Base-by-base conservation (phyloP, 169 alveolate species). In the Plasmodium cynomolgi region DNA sequence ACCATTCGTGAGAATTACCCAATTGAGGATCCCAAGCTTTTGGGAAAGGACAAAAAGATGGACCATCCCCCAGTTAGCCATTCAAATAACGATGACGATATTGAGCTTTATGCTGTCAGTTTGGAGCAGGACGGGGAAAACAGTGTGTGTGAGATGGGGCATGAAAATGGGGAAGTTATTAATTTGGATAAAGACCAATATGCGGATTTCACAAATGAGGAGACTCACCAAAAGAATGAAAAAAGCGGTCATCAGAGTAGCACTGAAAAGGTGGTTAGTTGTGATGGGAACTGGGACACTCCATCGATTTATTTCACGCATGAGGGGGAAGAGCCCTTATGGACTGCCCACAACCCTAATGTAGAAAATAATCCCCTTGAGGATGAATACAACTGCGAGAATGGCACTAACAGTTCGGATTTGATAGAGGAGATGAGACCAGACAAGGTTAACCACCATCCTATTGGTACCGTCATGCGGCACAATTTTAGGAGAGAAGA, bases 291-390 rank as follows among this genome's bases (percentile, higher is more conserved):
- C 7, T 8, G 37, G 29, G 37, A 39, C 58, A 74, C 23, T 23
- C 68, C 44, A 41, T 54, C 73, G 15, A 29, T 9, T 7, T 31
- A 84, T 33, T 33, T 34, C 37, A 44, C 80, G 9, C 15, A 47
- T 29, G 84, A 84, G 26, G n/a, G 62, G 50, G 93, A 47, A 84
- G 85, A 84, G 26, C 37, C 93, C 37, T 50, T 84, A 74, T 84
- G 93, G 93, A 26, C 80, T n/a, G 68, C 8, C 29, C 79, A 74
- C 39, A 26, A 74, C 39, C 26, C 77, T 84, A 47, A 23, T 31
- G 37, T 33, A 8, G 85, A 72, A 50, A 75, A 74, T 20, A 29
- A 23, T 23, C 6, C 77, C 77, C 23, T 23, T 68, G 77, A 68
- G 31, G 77, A 68, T 68, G 39, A 29, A 29, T 29, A 68, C 77